Base-by-base conservation (phyloP, 768 basidiomycete species). In the Paxillus ammoniavirescens region DNA sequence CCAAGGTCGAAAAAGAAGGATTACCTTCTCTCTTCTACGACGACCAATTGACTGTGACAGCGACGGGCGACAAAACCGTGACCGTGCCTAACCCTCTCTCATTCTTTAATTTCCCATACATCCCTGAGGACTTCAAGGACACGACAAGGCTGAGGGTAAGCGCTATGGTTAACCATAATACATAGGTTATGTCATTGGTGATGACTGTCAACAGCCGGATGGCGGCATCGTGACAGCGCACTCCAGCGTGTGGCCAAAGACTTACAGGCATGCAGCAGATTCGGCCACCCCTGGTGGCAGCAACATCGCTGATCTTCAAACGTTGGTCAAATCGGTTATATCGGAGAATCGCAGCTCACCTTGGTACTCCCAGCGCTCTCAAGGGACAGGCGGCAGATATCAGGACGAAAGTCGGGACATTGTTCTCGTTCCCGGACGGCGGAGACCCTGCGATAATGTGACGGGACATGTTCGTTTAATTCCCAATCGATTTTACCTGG, bases 121-220 rank as follows among this genome's bases (percentile, higher is more conserved):
- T 66, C 35, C 65, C 65, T 14, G 15, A 28, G 3, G 65, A 67
- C 47, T 67, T 65, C 23, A n/a, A 12, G 21, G 50, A 66, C n/a
- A 41, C 33, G 13, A 33, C 17, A 17, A 57, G n/a, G n/a, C n/a
- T n/a, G n/a, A n/a, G 45, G 9, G 63, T 61, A 49, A 40, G 59
- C 9, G 4, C 10, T 4, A 15, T 48, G 14, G 23, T 7, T 26
- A 15, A 46, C 14, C 1, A 8, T 8, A 7, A 2, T 38, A 8
- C 4, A 35, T 6, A 1, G 42, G 30, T 26, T 2, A 8, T 33
- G 3, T 15, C n/a, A 42, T 33, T 36, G 12, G 10, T n/a, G n/a
- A 18, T 21, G 18, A 5, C 42, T 14, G 13, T 14, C 28, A 15
- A 23, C 2, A 17, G 23, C 40, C 64, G 64, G 14, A n/a, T 15